Evolutionary conservation across 306 rosid genomes (phyloP).

Genomic region (Acacia melanoxylon): DNA sequence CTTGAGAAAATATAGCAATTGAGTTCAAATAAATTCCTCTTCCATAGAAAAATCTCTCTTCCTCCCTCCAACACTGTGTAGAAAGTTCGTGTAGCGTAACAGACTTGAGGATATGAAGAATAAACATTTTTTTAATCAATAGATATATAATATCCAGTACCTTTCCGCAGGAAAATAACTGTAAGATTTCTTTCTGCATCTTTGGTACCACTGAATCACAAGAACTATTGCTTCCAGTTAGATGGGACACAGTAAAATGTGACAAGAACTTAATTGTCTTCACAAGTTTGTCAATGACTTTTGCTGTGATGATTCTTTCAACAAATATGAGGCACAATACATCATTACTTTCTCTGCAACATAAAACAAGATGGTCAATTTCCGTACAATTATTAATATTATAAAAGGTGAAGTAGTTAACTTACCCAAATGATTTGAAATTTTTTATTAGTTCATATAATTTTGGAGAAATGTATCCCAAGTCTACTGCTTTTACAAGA

Average conservation of each 20-base stretch:
- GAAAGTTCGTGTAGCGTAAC: constrained; percentile 24
- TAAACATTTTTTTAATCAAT: background rate
- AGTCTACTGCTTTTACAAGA: constrained; percentile 44
- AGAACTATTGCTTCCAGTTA: constrained; percentile 62
- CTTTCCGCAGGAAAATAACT: constrained; percentile 59
- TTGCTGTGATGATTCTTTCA: constrained; percentile 67
- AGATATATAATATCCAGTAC: constrained; percentile 31
- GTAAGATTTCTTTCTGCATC: constrained; percentile 55
- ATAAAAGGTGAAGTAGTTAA: background rate
- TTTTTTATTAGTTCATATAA: constrained; percentile 52
- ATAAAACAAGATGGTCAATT: constrained; percentile 27
- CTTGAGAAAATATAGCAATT: background rate
- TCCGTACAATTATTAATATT: background rate
- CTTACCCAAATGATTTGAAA: constrained; percentile 64
- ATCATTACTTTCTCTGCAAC: constrained; percentile 54
- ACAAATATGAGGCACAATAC: constrained; percentile 67
- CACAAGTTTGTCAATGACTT: constrained; percentile 60
- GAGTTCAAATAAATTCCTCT: background rate
- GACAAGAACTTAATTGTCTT: constrained; percentile 49
- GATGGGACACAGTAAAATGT: constrained; percentile 62
- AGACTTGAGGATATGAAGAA: constrained; percentile 8
- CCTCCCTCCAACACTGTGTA: constrained; percentile 2
- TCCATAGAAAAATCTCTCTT: background rate
- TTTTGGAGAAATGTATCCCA: constrained; percentile 64
- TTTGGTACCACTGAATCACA: constrained; percentile 50